Conservation (phyloP, 2,329 filamentous ascomycete species). For the Arthroderma uncinatum region DNA sequence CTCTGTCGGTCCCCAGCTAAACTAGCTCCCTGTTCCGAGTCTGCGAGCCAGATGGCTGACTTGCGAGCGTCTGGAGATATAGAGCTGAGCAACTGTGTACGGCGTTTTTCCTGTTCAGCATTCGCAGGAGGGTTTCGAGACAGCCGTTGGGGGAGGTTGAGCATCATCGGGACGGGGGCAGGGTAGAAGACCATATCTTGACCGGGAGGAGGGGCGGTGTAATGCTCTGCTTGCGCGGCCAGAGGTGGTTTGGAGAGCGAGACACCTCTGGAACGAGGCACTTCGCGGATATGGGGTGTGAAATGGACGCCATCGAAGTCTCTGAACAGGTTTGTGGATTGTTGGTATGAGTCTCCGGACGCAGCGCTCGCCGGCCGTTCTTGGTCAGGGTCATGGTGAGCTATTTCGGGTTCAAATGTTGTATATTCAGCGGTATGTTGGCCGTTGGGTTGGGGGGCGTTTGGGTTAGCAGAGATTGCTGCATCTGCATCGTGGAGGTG, state of each 20-base stretch:
- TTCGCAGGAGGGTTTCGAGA: constrained; percentile 57
- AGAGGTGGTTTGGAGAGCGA: constrained; percentile 32
- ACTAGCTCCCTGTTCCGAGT: constrained; percentile 19
- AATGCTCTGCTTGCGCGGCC: constrained; percentile 29
- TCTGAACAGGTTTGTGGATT: constrained; percentile 34
- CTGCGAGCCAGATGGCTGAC: constrained; percentile 39
- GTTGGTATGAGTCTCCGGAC: constrained; percentile 38
- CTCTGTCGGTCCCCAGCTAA: constrained; percentile 11
- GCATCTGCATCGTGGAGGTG: too few species aligned
- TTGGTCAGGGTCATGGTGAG: background rate
- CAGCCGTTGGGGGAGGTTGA: constrained; percentile 81
- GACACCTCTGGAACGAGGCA: constrained; percentile 23
- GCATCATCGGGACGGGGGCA: constrained; percentile 82
- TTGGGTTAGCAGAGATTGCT: background rate
- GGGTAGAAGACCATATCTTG: constrained; percentile 91
- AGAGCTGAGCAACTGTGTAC: constrained; percentile 59
- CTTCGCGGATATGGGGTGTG: constrained; percentile 21
- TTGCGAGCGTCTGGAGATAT: constrained; percentile 47
- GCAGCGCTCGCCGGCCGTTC: constrained; percentile 31
- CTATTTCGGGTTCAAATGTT: background rate
- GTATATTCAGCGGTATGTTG: background rate
- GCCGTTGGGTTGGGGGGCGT: background rate
- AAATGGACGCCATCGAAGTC: constrained; percentile 44
- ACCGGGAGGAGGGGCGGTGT: constrained; percentile 42
- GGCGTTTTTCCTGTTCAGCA: constrained; percentile 54